Base-by-base conservation (phyloP, 805 yeast genomes). In the Candida odintsovae region DNA sequence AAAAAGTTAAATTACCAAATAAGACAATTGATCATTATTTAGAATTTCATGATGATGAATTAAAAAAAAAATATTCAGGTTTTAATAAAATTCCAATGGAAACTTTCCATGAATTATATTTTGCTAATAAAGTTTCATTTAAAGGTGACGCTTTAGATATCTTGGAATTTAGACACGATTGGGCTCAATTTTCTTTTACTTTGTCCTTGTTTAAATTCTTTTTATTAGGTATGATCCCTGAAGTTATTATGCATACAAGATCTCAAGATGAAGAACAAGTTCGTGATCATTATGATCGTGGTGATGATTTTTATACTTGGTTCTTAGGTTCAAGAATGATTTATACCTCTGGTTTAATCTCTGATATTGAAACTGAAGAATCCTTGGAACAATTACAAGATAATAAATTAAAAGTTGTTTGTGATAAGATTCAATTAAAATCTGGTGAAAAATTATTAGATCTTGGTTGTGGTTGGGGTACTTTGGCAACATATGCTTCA, bases 191-290 rank as follows among this genome's bases (percentile, higher is more conserved):
- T 72, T 68, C 82, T 33, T 89, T 89, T 73, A 89, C 97, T 39
- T 59, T 78, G 50, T 71, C 86, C 28, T 74, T 89, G 50, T 89
- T 82, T 80, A 83, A 76, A 65, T 90, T 75, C 71, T 90, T 89
- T 72, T 67, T 89, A 54, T 76, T 87, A 43, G 95, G 94, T 41
- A 79, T 89, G 86, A 85, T 89, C 54, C 97, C 97, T 40, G 97
- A 89, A 70, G 95, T 89, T 48, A 84, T 89, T 58, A 65, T 89
- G 82, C 97, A 89, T 72, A 83, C 95, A 54, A 81, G 88, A 64
- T 85, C 95, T 19, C 97, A 89, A 72, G 97, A 90, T 65, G 97
- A 89, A 72, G 97, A 89, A 70, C 97, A 89, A 70, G 97, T 89
- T 47, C 82, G 96, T 68, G 96, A 86, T 61, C 96, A 89, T 71